Evolutionary conservation across 2,329 filamentous ascomycete genomes (phyloP).

Genomic region (Reticulascus tulasneorum): DNA sequence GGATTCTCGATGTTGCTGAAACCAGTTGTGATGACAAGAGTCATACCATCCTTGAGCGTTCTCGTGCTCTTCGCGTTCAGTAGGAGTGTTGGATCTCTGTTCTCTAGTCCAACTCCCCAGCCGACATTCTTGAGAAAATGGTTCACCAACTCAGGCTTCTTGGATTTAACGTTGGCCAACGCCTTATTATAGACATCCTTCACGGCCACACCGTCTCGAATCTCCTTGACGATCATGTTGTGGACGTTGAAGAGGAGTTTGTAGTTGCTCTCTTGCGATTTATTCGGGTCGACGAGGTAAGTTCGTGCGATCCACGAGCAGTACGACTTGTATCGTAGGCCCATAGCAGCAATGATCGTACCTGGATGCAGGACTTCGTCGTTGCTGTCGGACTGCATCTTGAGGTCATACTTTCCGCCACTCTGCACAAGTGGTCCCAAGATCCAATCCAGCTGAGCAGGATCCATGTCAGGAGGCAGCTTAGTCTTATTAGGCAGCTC

Average conservation of each 20-base stretch:
- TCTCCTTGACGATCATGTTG: constrained; percentile 83
- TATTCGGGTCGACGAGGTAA: constrained; percentile 95
- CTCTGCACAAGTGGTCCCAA: constrained; percentile 89
- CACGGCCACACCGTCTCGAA: constrained; percentile 77
- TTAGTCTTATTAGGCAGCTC: constrained; percentile 67
- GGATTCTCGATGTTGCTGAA: constrained; percentile 87
- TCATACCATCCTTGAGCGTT: constrained; percentile 93
- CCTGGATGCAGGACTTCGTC: constrained; percentile 82
- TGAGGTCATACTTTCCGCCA: constrained; percentile 90
- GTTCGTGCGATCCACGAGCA: constrained; percentile 89
- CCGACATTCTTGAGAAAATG: constrained; percentile 92
- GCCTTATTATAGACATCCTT: constrained; percentile 95
- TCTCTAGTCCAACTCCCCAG: constrained; percentile 88
- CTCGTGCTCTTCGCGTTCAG: constrained; percentile 84
- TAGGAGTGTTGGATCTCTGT: constrained; percentile 75
- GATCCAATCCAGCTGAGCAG: constrained; percentile 88
- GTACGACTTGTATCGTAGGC: constrained; percentile 93
- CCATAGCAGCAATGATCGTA: constrained; percentile 88
- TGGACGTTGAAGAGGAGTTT: constrained; percentile 82
- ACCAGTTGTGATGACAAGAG: constrained; percentile 82
- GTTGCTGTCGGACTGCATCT: constrained; percentile 73
- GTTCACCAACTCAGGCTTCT: constrained; percentile 93
- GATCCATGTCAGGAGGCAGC: constrained; percentile 81
- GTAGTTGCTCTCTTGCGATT: constrained; percentile 91
- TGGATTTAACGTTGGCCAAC: constrained; percentile 71